Evolutionary conservation across 2,329 filamentous ascomycete genomes (phyloP).

Genomic region (Aspergillus calidoustus): DNA sequence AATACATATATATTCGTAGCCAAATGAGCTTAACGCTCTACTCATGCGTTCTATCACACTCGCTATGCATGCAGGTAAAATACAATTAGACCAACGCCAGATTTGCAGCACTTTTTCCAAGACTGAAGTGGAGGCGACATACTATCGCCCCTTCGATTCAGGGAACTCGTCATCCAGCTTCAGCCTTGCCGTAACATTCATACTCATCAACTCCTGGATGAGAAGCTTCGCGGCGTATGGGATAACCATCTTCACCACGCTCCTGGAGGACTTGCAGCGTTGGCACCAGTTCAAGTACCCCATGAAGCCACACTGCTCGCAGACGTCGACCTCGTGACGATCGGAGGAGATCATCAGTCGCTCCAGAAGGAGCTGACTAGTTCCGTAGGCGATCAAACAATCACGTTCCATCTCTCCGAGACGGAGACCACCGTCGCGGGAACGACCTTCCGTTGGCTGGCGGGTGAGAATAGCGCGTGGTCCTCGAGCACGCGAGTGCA

Average conservation of each 20-base stretch:
- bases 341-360: conserved; percentile 94
- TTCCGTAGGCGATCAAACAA: conserved; percentile 95
- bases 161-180: conserved; percentile 95
- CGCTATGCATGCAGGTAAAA: conserved; percentile 32
- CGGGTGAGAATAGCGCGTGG: conserved; percentile 90
- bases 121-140: neutral
- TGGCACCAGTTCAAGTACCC: conserved; percentile 95
- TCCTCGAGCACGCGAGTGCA: conserved; percentile 92
- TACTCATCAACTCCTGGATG: conserved; percentile 93
- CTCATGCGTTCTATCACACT: conserved; percentile 17
- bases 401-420: conserved; percentile 99
- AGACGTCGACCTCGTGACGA: conserved; percentile 88
- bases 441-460: conserved; percentile 94
- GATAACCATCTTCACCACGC: conserved; percentile 91
- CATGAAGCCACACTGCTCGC: conserved; percentile 91
- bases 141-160: conserved; percentile 43
- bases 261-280: conserved; percentile 82
- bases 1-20: neutral
- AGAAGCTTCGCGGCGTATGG: conserved; percentile 96
- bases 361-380: conserved; percentile 88
- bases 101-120: conserved; percentile 13
- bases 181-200: conserved; percentile 95
- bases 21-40: neutral
- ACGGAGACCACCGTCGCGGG: conserved; percentile 86
- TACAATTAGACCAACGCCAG: conserved; percentile 21